Percentiles rank a stretch among this genome's conserved stretches.
Evolutionary conservation across 345 rosid genomes (phyloP).

Genomic region (Euphorbia peplus): DNA sequence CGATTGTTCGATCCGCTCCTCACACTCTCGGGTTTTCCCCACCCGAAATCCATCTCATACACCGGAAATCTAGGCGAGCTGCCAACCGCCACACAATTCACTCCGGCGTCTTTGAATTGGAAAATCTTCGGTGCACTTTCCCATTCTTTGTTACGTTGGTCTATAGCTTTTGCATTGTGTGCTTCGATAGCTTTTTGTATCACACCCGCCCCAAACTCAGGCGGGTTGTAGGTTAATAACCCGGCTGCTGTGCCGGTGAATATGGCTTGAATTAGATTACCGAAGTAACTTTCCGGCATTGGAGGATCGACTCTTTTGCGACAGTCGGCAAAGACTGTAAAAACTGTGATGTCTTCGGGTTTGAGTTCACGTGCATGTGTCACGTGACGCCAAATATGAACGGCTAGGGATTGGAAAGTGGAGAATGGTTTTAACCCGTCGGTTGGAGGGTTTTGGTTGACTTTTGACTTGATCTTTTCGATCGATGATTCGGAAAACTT

Average conservation of each 20-base stretch:
- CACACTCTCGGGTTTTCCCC: conserved; percentile 79
- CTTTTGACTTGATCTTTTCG: conserved; percentile 60
- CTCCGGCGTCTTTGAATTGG: conserved; percentile 81
- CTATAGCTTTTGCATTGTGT: conserved; percentile 66
- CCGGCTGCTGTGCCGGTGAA: conserved; percentile 83
- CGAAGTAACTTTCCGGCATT: conserved; percentile 79
- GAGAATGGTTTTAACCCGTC: conserved; percentile 72
- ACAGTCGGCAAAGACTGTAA: conserved; percentile 86
- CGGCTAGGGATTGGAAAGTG: conserved; percentile 77
- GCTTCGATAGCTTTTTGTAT: conserved; percentile 65
- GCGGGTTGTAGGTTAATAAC: conserved; percentile 51
- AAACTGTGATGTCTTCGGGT: conserved; percentile 73
- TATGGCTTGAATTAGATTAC: conserved; percentile 86
- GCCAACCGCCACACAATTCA: conserved; percentile 82
- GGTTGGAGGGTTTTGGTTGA: conserved; percentile 46
- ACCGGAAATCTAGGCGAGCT: conserved; percentile 95
- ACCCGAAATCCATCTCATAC: conserved; percentile 90
- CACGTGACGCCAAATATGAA: conserved; percentile 91
- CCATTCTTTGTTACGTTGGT: conserved; percentile 73
- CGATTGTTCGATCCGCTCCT: conserved; percentile 81
- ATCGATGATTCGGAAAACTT: conserved; percentile 68
- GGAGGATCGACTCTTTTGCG: conserved; percentile 81
- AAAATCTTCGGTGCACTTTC: conserved; percentile 76
- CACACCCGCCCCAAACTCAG: conserved; percentile 63
- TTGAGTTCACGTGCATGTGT: conserved; percentile 69